phyloP scores from a whole-genome alignment of 139 green algal species.

The Tetradesmus lagerheimii region DNA sequence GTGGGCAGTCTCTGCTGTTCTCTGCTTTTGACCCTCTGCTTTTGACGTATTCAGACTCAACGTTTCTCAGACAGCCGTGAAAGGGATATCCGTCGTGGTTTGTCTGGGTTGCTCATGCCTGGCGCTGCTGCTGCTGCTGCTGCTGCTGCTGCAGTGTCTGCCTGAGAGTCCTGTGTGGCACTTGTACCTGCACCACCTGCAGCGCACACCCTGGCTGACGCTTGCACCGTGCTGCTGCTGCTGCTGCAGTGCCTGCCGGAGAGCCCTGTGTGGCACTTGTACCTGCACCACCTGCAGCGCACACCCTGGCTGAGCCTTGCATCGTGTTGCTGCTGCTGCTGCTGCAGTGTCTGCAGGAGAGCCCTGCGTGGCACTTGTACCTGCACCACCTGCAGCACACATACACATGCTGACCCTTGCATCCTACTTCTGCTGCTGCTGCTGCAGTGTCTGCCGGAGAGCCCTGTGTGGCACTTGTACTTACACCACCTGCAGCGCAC shows the following conservation, averaged over 20 bases:
- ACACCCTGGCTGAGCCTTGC: conserved; percentile 35
- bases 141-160: background rate
- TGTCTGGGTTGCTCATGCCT: too few species aligned
- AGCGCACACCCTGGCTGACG: conserved; percentile 32
- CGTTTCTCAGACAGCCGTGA: too few species aligned
- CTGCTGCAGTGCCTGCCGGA: conserved; percentile 8
- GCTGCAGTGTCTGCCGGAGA: background rate
- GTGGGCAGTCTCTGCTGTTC: conserved; percentile 16
- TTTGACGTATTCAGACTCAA: too few species aligned
- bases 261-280: conserved; percentile 35
- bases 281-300: conserved; percentile 39
- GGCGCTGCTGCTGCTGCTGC: too few species aligned
- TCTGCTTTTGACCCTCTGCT: too few species aligned
- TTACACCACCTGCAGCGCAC: conserved; percentile 32
- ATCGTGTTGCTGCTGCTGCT: background rate
- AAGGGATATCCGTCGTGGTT: too few species aligned
- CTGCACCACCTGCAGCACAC: conserved; percentile 32
- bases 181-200: conserved; percentile 41
- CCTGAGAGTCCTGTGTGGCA: conserved; percentile 35
- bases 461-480: conserved; percentile 39
- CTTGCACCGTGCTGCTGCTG: too few species aligned
- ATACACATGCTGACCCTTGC: background rate
- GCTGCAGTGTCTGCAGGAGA: conserved; percentile 4
- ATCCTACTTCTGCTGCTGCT: background rate
- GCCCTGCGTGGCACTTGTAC: conserved; percentile 38